phyloP scores from a whole-genome alignment of 2,329 filamentous ascomycete genomes.

The Epichloe sibirici region DNA sequence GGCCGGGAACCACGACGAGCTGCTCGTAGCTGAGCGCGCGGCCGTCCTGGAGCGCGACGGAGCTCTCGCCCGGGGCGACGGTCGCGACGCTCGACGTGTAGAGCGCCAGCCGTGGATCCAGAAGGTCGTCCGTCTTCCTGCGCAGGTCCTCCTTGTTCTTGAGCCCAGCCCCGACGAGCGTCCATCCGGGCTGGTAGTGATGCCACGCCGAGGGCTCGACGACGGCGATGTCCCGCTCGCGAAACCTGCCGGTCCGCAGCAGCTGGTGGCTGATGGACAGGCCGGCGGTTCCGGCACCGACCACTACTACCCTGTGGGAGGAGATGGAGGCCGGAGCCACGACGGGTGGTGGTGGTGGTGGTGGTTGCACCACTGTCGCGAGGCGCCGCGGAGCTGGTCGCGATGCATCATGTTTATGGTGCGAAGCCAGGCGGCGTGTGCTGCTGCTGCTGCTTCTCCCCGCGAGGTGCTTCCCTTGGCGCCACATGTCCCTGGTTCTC shows the following conservation, averaged over 20 bases:
- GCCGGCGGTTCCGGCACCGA: constrained; percentile 56
- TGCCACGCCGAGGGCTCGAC: constrained; percentile 52
- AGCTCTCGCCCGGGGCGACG: constrained; percentile 44
- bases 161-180: constrained; percentile 53
- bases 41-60: constrained; percentile 41
- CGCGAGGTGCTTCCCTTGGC: neutral
- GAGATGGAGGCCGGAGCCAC: constrained; percentile 19
- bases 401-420: neutral
- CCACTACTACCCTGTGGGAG: constrained; percentile 50
- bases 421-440: neutral
- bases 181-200: constrained; percentile 60
- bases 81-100: constrained; percentile 39
- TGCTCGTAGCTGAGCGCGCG: constrained; percentile 50
- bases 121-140: constrained; percentile 33
- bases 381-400: constrained; percentile 2
- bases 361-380: constrained; percentile 7
- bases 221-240: constrained; percentile 48
- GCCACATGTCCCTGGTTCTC: neutral
- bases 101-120: constrained; percentile 49
- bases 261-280: constrained; percentile 56
- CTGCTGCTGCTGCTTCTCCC: neutral
- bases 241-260: constrained; percentile 43
- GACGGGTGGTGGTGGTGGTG: neutral
- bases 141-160: constrained; percentile 49
- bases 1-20: constrained; percentile 48